These are phyloP conservation scores for Phytopythium delawarense DNA, from an alignment of 352 stramenopile species.

Conservation along the genomic window DNA sequence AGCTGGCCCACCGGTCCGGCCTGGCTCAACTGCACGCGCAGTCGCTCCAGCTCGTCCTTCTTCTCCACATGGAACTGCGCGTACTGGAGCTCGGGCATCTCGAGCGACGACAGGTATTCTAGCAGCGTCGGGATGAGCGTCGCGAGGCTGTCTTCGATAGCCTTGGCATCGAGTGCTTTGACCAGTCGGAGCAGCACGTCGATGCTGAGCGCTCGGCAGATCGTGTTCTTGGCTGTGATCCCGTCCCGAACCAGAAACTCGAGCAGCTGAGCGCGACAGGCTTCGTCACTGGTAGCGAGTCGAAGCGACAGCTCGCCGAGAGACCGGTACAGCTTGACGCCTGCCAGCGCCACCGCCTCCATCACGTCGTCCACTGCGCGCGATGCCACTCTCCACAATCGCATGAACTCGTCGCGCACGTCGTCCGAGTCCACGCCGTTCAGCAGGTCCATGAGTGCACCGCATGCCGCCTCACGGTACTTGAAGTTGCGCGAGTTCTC, in stretches of 20 bases:
- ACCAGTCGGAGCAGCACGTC: slow-evolving; percentile 69
- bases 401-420: slow-evolving; percentile 43
- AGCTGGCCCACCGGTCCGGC: slow-evolving; percentile 70
- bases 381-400: slow-evolving; percentile 62
- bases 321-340: slow-evolving; percentile 71
- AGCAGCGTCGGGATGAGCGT: slow-evolving; percentile 59
- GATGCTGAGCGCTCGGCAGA: slow-evolving; percentile 64
- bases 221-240: slow-evolving; percentile 66
- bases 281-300: slow-evolving; percentile 41
- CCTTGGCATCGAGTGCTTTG: slow-evolving; percentile 47
- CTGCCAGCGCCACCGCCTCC: slow-evolving; percentile 54
- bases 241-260: slow-evolving; percentile 62
- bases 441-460: slow-evolving; percentile 59
- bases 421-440: slow-evolving; percentile 46
- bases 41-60: slow-evolving; percentile 74
- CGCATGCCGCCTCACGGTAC: slow-evolving; percentile 71
- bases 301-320: slow-evolving; percentile 73
- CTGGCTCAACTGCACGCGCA: slow-evolving; percentile 77
- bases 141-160: slow-evolving; percentile 54
- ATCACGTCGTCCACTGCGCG: slow-evolving; percentile 78
- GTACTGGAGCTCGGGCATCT: slow-evolving; percentile 83
- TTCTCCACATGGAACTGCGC: slow-evolving; percentile 84
- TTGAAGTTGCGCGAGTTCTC: slow-evolving; percentile 75
- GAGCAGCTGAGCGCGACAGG: slow-evolving; percentile 48
- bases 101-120: slow-evolving; percentile 77